A percentile compares a stretch with the other conserved stretches of the same genome.
phyloP scores from a whole-genome alignment of 108 stramenopile species.

The Nitzschia putrida region DNA sequence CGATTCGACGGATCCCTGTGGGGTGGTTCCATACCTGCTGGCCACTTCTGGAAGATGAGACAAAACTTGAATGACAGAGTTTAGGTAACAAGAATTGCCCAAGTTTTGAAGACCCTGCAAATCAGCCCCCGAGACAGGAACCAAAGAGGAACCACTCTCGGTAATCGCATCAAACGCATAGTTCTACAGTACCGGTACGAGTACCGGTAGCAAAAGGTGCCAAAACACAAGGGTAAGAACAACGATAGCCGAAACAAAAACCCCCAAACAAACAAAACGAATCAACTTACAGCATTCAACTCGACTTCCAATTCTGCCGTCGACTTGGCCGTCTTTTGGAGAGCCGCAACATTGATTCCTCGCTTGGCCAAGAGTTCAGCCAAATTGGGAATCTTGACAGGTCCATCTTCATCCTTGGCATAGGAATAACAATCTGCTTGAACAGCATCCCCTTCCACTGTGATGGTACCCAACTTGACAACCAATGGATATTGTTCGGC shows the following conservation, averaged over 20 bases:
- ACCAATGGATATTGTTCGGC: constrained; percentile 91
- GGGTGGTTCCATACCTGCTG: constrained; percentile 63
- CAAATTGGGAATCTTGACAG: constrained; percentile 94
- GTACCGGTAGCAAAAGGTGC: background rate
- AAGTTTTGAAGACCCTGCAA: constrained; percentile 94
- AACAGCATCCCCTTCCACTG: constrained; percentile 67
- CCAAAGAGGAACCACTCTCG: constrained; percentile 85
- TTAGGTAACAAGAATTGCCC: constrained; percentile 98
- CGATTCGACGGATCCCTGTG: constrained; percentile 33
- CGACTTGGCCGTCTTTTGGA: constrained; percentile 96
- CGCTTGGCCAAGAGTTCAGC: constrained; percentile 87
- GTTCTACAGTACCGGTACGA: constrained; percentile 13
- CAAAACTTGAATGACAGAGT: constrained; percentile 88
- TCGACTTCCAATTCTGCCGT: constrained; percentile 97
- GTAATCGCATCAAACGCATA: constrained; percentile 94
- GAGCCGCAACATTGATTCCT: constrained; percentile 80
- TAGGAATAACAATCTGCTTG: constrained; percentile 97
- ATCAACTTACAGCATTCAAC: constrained; percentile 74
- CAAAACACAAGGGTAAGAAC: background rate
- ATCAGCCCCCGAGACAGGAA: constrained; percentile 86
- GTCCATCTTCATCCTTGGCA: constrained; percentile 96
- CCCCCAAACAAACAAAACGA: too few relatives aligned
- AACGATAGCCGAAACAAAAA: background rate
- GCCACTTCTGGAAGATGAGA: constrained; percentile 79
- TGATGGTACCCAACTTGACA: constrained; percentile 99